Base-by-base conservation (phyloP, 208 protist species). In the Porcisia deanei region DNA sequence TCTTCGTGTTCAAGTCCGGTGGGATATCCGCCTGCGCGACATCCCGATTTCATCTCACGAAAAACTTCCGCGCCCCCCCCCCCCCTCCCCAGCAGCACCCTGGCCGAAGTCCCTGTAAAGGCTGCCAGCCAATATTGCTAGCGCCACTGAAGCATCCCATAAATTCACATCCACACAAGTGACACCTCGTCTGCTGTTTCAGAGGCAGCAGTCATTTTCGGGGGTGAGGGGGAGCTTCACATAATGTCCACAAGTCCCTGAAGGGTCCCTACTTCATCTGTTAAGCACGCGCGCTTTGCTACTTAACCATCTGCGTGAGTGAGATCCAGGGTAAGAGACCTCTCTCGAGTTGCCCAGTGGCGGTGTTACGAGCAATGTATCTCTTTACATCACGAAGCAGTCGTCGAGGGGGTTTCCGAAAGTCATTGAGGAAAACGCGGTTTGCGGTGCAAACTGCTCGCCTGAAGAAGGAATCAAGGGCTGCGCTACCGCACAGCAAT, bases 71-170 rank as follows among this genome's bases (percentile, higher is more conserved):
- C 52, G 4, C 75, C 53, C 20, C 53, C 3, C 37, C 82, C 75
- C 52, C 5, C 77, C 58, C 20, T 43, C 3, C 37, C 82, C 77
- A 25, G 85, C 69, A 7, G 70, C 52, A 8, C 16, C 1, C 20
- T 76, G 71, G 57, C 8, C 77, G 84, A 22, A 79, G 72, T 37
- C 83, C 80, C 6, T 65, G 58, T 41, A 88, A 75, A 6, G 68
- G 74, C 70, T 81, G 63, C 5, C 87, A 79, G 45, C 88, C 80
- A 22, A 91, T 68, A 43, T 91, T 93, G 22, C 88, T 86, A 57
- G 82, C 88, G 53, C 68, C 76, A 3, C 58, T 71, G 20, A 25
- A 18, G 86, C 84, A 65, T 87, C 83, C 86, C 81, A 37, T 79
- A 79, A 3, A 76, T 78, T 41, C 73, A 66, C 80, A 85, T 82